Evolutionary conservation across 768 basidiomycete genomes (phyloP).

Genomic region (Steccherinum ochraceum): DNA sequence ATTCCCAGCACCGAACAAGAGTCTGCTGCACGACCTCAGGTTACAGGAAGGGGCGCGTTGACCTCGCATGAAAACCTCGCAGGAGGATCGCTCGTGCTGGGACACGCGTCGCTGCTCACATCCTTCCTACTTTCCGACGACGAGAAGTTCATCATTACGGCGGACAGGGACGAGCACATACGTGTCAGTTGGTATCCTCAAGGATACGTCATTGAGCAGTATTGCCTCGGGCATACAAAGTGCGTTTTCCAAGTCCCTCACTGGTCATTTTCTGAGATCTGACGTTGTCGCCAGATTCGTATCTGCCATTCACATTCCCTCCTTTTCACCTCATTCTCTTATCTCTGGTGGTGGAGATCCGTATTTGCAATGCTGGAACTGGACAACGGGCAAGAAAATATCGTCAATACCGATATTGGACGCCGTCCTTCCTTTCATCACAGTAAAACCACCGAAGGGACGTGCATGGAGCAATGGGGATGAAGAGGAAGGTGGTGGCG

Average conservation of each 20-base stretch:
- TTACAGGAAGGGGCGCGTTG: constrained; percentile 27
- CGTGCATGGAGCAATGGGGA: constrained; percentile 18
- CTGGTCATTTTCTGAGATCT: background rate
- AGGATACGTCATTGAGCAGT: constrained; percentile 81
- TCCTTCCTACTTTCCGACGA: constrained; percentile 61
- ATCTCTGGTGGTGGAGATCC: constrained; percentile 89
- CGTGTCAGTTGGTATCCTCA: constrained; percentile 86
- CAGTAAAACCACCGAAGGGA: constrained; percentile 27
- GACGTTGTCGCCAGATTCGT: constrained; percentile 53
- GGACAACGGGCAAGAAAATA: constrained; percentile 54
- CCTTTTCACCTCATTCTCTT: constrained; percentile 38
- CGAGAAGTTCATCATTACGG: constrained; percentile 74
- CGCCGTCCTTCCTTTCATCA: constrained; percentile 30
- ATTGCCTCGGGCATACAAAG: constrained; percentile 82
- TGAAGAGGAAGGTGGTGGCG: constrained; percentile 18
- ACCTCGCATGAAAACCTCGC: constrained; percentile 67
- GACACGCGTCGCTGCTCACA: constrained; percentile 86
- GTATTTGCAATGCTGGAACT: constrained; percentile 72
- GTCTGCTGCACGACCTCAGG: no score
- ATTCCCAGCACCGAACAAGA: no score
- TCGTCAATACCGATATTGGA: constrained; percentile 45
- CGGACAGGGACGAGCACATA: constrained; percentile 95
- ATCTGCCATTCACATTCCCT: constrained; percentile 71
- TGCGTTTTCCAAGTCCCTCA: constrained; percentile 29
- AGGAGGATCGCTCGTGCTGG: constrained; percentile 65